A percentile compares a stretch with the other conserved stretches of the same genome.
These are phyloP conservation scores for Alternaria conjuncta DNA, from an alignment of 2,329 filamentous ascomycete genomes.

Conservation along the genomic window DNA sequence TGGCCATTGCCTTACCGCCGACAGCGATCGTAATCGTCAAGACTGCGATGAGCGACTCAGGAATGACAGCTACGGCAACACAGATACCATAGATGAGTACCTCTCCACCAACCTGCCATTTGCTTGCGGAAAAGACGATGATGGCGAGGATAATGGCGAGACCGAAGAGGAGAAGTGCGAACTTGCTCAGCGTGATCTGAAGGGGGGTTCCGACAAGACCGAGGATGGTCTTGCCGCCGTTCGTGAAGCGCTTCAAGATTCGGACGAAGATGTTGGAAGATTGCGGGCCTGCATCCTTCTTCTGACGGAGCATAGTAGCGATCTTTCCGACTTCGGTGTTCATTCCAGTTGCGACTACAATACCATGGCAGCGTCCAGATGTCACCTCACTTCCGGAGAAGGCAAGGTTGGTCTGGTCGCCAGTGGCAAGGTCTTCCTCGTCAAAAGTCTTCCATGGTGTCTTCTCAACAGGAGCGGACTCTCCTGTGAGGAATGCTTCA, in stretches of 20 bases:
- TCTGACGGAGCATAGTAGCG: slow-evolving; percentile 70
- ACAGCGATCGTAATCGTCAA: slow-evolving; percentile 69
- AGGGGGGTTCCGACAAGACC: slow-evolving; percentile 81
- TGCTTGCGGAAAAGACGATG: slow-evolving; percentile 71
- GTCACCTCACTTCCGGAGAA: slow-evolving; percentile 77
- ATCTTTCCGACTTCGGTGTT: slow-evolving; percentile 77
- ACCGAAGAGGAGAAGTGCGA: slow-evolving; percentile 62
- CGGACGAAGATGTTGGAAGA: slow-evolving; percentile 55
- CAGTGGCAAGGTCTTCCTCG: slow-evolving; percentile 59
- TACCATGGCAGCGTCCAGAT: slow-evolving; percentile 70
- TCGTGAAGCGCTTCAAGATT: slow-evolving; percentile 39
- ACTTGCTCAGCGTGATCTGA: slow-evolving; percentile 83
- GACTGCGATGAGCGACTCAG: slow-evolving; percentile 66
- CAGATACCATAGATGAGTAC: slow-evolving; percentile 58
- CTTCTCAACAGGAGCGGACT: slow-evolving; percentile 73
- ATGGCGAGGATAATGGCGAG: slow-evolving; percentile 74
- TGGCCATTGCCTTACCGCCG: slow-evolving; percentile 51
- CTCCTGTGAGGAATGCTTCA: slow-evolving; percentile 75
- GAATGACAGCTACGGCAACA: slow-evolving; percentile 56
- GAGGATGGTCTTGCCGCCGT: slow-evolving; percentile 59
- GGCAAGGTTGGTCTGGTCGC: slow-evolving; percentile 73
- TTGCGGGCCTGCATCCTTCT: slow-evolving; percentile 57
- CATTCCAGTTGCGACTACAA: slow-evolving; percentile 76
- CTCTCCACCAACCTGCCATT: slow-evolving; percentile 50
- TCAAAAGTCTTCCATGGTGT: slow-evolving; percentile 62